phyloP scores from a whole-genome alignment of 768 basidiomycete species.

The Termitomyces heimii region DNA sequence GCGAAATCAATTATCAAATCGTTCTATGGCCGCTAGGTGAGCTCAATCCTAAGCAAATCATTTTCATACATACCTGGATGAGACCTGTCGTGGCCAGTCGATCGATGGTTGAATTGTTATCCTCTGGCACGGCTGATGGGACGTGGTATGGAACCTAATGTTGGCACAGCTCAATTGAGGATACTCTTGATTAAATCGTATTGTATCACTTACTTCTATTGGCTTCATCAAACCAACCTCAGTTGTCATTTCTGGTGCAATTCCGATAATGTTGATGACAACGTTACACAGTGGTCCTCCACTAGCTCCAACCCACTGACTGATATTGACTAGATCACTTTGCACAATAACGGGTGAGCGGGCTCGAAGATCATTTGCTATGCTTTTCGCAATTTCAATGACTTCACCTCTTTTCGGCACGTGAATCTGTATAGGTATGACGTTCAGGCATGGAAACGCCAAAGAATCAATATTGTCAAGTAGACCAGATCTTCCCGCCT shows the following conservation, averaged over 20 bases:
- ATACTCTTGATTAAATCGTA: background rate
- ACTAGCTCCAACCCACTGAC: slow-evolving; percentile 28
- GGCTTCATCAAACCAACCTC: slow-evolving; percentile 19
- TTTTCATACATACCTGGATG: slow-evolving; percentile 12
- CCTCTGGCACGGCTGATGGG: slow-evolving; percentile 15
- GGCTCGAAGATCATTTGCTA: slow-evolving; percentile 28
- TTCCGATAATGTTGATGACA: slow-evolving; percentile 36
- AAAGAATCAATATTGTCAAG: slow-evolving; percentile 28
- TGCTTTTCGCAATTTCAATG: slow-evolving; percentile 22
- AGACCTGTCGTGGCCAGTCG: slow-evolving; percentile 17
- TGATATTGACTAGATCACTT: slow-evolving; percentile 27
- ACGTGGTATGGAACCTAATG: slow-evolving; percentile 30
- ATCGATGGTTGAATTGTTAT: slow-evolving; percentile 11
- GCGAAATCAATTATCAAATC: slow-evolving; percentile 27
- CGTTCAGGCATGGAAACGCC: slow-evolving; percentile 40
- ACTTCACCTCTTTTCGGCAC: slow-evolving; percentile 10
- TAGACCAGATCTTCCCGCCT: slow-evolving; percentile 34
- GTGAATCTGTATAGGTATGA: slow-evolving; percentile 30
- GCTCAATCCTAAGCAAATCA: background rate
- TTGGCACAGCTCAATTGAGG: background rate
- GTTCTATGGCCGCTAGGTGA: slow-evolving; percentile 10
- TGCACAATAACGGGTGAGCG: slow-evolving; percentile 37
- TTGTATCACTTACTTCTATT: slow-evolving; percentile 25
- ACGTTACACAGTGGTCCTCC: slow-evolving; percentile 34
- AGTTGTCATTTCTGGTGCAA: slow-evolving; percentile 19